Base-by-base conservation (phyloP, 2,329 filamentous ascomycete species). In the Cordyceps sp. region DNA sequence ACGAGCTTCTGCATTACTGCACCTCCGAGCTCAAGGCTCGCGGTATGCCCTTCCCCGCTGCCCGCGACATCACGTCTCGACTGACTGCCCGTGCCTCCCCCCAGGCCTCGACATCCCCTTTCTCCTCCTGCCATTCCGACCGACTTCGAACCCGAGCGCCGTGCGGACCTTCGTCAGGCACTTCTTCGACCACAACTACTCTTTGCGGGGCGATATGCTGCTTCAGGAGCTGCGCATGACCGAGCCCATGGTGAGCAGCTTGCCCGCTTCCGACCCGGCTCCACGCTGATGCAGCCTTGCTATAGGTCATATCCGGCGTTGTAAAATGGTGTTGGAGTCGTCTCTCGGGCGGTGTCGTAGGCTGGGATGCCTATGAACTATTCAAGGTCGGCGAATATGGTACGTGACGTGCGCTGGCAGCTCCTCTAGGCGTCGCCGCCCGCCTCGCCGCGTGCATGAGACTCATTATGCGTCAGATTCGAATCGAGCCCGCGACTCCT, bases 241-340 rank as follows among this genome's bases (percentile, higher is more conserved):
- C 18, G 88, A 94, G 55, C 85, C 88, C 36, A 84, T 93, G 78
- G 88, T 94, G 66, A 42, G 73, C n/a, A n/a, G n/a, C n/a, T n/a
- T n/a, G n/a, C n/a, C n/a, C n/a, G n/a, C n/a, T n/a, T n/a, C n/a
- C 46, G 12, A 6, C 19, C 8, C 14, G 15, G 13, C 23, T 9
- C 5, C 6, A 16, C 18, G 12, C 20, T 35, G 10, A 35, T 10
- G 5, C 10, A 12, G n/a, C 13, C 23, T 15, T 9, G 29, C 16
- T 25, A 20, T 39, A 93, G 84, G 85, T 93, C 35, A 70, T 98
- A 33, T 86, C 85, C 41, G 90, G 86, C 45, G 85, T 94, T 26
- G 66, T 90, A 41, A 98, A 96, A 62, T 98, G 90, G 90, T 96
- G 88, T 55, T 98, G 90, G 90, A 86, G 83, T 52, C 74, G 90